Conservation (phyloP, 108 stramenopile species). For the Pseudonitzschia pungens region DNA sequence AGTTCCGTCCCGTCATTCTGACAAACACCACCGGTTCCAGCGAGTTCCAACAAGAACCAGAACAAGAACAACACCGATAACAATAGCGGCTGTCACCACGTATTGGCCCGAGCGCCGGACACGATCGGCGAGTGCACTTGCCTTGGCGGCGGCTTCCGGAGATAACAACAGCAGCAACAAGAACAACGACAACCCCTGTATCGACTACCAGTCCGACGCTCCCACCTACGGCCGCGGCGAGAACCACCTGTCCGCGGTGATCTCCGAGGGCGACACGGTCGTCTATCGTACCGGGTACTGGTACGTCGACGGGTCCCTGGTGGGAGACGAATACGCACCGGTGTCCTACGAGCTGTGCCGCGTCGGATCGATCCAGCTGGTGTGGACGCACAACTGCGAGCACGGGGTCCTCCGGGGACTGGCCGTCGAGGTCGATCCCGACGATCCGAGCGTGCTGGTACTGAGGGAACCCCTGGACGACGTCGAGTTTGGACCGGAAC, state of each 20-base stretch:
- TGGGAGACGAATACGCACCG: slow-evolving; percentile 45
- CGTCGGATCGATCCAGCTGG: slow-evolving; percentile 64
- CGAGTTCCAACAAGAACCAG: too few relatives aligned
- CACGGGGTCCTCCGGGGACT: slow-evolving; percentile 72
- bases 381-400: slow-evolving; percentile 86
- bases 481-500: slow-evolving; percentile 61
- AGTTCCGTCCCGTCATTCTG: too few relatives aligned
- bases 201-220: slow-evolving; percentile 59
- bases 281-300: slow-evolving; percentile 72
- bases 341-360: slow-evolving; percentile 30
- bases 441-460: not conserved
- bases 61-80: too few relatives aligned
- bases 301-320: slow-evolving; percentile 65
- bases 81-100: too few relatives aligned
- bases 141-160: too few relatives aligned
- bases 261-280: slow-evolving; percentile 59
- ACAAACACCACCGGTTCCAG: too few relatives aligned
- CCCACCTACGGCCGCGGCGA: slow-evolving; percentile 60
- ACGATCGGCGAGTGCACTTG: too few relatives aligned
- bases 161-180: not conserved
- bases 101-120: too few relatives aligned
- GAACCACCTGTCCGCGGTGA: slow-evolving; percentile 57
- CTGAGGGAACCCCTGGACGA: slow-evolving; percentile 10
- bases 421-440: slow-evolving; percentile 11
- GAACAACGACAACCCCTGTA: not conserved